Conservation (phyloP, 306 rosid species). For the Geum urbanum region DNA sequence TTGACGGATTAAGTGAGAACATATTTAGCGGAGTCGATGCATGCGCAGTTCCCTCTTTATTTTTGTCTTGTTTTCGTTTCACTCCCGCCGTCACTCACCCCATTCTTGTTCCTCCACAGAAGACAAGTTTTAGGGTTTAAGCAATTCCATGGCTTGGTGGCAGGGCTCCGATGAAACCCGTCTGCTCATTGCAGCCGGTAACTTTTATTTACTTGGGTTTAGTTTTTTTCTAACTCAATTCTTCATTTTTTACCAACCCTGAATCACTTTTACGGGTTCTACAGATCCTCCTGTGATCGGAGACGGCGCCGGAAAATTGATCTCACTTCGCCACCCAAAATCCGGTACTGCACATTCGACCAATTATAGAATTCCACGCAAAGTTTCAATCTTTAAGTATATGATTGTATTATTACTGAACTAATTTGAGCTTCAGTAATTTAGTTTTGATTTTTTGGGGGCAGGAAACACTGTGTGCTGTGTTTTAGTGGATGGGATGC, state of each 20-base stretch:
- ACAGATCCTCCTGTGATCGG: conserved; percentile 50
- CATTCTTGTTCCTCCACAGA: neutral
- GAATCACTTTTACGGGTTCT: neutral
- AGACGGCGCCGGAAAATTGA: conserved; percentile 46
- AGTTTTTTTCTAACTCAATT: neutral
- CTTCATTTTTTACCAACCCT: neutral
- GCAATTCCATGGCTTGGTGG: conserved; percentile 53
- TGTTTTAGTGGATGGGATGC: conserved; percentile 58
- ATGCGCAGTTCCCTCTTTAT: neutral
- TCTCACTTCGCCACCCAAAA: conserved; percentile 75
- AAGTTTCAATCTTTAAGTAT: too few species aligned
- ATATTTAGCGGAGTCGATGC: too few species aligned
- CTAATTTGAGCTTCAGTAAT: neutral
- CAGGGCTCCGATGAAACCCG: conserved; percentile 63
- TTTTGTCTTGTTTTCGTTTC: neutral
- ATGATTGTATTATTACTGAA: too few species aligned
- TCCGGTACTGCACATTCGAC: conserved; percentile 39
- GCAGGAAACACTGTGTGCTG: conserved; percentile 61
- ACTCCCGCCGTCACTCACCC: neutral
- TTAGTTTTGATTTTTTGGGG: neutral
- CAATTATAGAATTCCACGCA: neutral
- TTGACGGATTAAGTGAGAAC: too few species aligned
- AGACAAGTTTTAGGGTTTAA: conserved; percentile 20
- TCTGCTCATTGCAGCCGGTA: conserved; percentile 71
- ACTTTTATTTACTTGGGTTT: neutral